Percentiles rank a stretch among this genome's conserved stretches.
phyloP scores from a whole-genome alignment of 176 grass and related monocot genomes.

The Bolboschoenus planiculmis region DNA sequence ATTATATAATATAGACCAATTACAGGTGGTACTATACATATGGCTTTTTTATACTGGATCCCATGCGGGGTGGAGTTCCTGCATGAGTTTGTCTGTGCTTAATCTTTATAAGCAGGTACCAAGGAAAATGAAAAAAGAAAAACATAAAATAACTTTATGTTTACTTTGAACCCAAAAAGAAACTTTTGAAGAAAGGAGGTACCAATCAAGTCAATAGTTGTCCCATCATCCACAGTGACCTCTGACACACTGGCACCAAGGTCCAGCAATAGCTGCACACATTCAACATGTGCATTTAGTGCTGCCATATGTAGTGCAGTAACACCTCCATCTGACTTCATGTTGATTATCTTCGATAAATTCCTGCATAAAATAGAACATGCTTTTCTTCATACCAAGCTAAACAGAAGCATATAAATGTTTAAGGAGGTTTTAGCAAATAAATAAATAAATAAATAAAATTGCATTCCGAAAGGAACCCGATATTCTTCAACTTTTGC shows the following conservation, averaged over 20 bases:
- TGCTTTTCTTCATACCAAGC: background rate
- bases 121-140: background rate
- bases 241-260: conserved; percentile 64
- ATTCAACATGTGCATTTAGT: conserved; percentile 74
- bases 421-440: background rate
- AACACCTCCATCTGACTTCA: conserved; percentile 71
- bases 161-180: background rate
- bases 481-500: background rate
- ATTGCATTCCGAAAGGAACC: background rate
- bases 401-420: background rate
- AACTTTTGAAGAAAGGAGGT: background rate
- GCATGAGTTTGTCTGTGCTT: background rate
- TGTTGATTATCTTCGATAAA: conserved; percentile 21
- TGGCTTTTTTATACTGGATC: background rate
- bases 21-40: background rate
- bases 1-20: background rate
- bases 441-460: background rate
- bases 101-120: background rate
- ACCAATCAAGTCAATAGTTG: conserved; percentile 90
- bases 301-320: conserved; percentile 93
- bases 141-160: background rate
- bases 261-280: conserved; percentile 74
- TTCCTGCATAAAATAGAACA: background rate
- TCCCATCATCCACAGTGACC: conserved; percentile 80
- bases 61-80: background rate